Base-by-base conservation (phyloP, 2,329 filamentous ascomycete species). In the Hirsutella thompsonii region DNA sequence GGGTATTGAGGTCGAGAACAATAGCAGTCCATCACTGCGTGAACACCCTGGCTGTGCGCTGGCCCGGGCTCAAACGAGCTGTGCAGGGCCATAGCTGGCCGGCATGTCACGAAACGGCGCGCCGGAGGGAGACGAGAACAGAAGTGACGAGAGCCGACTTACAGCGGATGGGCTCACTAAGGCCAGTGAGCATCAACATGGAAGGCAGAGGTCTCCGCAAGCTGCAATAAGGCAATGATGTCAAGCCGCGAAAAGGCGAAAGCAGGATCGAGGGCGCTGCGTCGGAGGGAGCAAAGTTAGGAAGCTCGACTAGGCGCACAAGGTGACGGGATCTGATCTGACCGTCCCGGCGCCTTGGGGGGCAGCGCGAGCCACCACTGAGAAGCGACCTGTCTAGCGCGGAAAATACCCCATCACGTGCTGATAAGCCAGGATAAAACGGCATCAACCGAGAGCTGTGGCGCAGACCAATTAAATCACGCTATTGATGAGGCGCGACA, bases 101-200 rank as follows among this genome's bases (percentile, higher is more conserved):
- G n/a, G n/a, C n/a, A n/a, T 23, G 28, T 38, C 54, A 53, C 52
- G 49, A 51, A 33, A 18, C 14, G 32, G 14, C 14, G 32, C 16
- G 42, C 37, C 44, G 46, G 30, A 28, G 44, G 37, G 37, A 38
- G 39, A 36, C 39, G 50, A 46, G 49, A 43, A 33, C 21, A n/a
- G 18, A n/a, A 8, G 32, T 30, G 39, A 30, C 32, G 38, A 19
- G 42, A 37, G 32, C 6, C 30, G 40, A 60, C 59, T 56, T 55
- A 62, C 59, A 59, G 53, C 57, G 55, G 49, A 49, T 52, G 42
- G 55, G 53, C 53, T 54, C 51, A 53, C 51, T 55, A 53, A 47
- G 49, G 47, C 52, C 51, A 46, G 45, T 47, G 46, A 42, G 45
- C 49, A 55, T 58, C 56, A 60, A 61, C 59, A 62, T 62, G 57